Conservation (phyloP, 345 rosid genomes). For the Acer yangbiense region DNA sequence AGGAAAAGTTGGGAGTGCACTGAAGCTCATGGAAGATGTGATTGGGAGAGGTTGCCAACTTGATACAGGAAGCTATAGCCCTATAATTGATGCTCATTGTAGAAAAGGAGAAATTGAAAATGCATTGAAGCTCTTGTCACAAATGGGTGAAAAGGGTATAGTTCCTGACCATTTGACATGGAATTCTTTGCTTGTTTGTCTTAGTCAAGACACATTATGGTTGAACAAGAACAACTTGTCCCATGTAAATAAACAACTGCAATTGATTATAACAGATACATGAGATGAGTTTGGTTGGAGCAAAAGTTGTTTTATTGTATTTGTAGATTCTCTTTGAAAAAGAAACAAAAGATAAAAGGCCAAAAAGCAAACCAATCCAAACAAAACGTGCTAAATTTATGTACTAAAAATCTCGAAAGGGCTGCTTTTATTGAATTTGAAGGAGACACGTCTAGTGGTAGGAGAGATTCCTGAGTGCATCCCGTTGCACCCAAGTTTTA, state of each 20-base stretch:
- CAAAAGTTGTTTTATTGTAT: neutral
- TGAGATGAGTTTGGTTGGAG: neutral
- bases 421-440: neutral
- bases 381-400: neutral
- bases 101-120: constrained; percentile 44
- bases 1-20: constrained; percentile 31
- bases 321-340: neutral
- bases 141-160: constrained; percentile 62
- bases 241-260: constrained; percentile 29
- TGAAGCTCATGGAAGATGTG: constrained; percentile 68
- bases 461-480: no score
- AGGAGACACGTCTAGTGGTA: neutral
- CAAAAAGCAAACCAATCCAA: no score
- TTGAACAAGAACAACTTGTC: constrained; percentile 21
- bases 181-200: constrained; percentile 54
- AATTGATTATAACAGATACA: constrained; percentile 20
- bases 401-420: neutral
- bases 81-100: constrained; percentile 48
- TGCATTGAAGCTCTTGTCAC: constrained; percentile 41
- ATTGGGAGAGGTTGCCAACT: constrained; percentile 55
- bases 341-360: neutral
- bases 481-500: no score
- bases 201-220: constrained; percentile 41
- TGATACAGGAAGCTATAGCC: constrained; percentile 46
- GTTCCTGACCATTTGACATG: constrained; percentile 57